Evolutionary conservation across 352 stramenopile genomes (phyloP).

Genomic region (Phytophthora ohioensis): DNA sequence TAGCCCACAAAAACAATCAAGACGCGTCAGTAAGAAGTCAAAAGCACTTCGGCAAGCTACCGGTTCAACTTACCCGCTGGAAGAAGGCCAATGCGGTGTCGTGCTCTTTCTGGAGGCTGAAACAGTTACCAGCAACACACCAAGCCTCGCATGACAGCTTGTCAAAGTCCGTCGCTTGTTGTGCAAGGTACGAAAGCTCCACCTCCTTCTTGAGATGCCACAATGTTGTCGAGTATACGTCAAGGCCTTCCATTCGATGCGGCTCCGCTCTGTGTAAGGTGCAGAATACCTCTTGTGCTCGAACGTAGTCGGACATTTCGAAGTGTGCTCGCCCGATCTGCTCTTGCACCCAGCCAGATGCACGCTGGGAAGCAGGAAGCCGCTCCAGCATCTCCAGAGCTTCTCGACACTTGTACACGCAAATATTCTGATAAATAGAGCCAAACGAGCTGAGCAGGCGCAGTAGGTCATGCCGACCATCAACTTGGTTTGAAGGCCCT

Average conservation of each 20-base stretch:
- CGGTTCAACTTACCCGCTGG: constrained; percentile 72
- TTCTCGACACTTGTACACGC: constrained; percentile 84
- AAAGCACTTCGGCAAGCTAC: constrained; percentile 1
- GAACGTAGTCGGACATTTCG: constrained; percentile 95
- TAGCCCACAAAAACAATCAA: constrained; percentile 19
- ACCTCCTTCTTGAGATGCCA: constrained; percentile 99
- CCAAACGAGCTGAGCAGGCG: constrained; percentile 76
- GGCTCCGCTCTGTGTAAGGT: constrained; percentile 92
- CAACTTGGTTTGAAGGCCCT: constrained; percentile 8
- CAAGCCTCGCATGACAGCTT: constrained; percentile 94
- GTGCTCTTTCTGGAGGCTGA: constrained; percentile 98
- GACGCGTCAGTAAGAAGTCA: constrained; percentile 1
- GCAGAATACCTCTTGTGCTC: constrained; percentile 90
- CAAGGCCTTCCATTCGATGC: constrained; percentile 94
- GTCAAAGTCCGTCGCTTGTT: constrained; percentile 95
- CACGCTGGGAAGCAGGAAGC: constrained; percentile 86
- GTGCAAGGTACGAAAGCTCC: constrained; percentile 96
- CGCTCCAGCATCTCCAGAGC: constrained; percentile 89
- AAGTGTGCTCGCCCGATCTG: constrained; percentile 96
- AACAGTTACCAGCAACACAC: constrained; percentile 98
- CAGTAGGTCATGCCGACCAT: constrained; percentile 51
- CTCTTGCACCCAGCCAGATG: constrained; percentile 95
- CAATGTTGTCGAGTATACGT: constrained; percentile 95
- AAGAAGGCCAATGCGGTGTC: constrained; percentile 97
- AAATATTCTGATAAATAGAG: constrained; percentile 75